Conservation (phyloP, 2,329 filamentous ascomycete species). For the Colletotrichum tamarilloi region DNA sequence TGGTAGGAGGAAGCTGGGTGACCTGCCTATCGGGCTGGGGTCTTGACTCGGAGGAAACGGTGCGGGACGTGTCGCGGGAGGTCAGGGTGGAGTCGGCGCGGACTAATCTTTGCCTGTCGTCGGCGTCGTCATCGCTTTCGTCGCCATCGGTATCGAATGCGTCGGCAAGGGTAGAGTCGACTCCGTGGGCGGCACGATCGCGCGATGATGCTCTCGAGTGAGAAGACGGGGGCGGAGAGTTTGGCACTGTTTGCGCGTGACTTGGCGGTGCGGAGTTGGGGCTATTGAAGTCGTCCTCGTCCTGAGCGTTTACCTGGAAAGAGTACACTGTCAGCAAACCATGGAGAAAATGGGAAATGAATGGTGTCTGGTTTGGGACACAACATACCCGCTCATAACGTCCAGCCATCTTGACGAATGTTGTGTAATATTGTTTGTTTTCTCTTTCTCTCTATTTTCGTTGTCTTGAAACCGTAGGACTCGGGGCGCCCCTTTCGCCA, state of each 20-base stretch:
- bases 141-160: conserved; percentile 89
- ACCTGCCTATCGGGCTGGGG: conserved; percentile 34
- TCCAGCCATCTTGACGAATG: conserved; percentile 58
- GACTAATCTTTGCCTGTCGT: conserved; percentile 89
- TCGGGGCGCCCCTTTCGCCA: conserved; percentile 29
- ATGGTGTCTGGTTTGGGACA: background rate
- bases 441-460: background rate
- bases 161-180: conserved; percentile 87
- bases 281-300: conserved; percentile 61
- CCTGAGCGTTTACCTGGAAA: conserved; percentile 66
- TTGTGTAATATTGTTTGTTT: background rate
- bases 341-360: background rate
- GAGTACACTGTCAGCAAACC: background rate
- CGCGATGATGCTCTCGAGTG: conserved; percentile 80
- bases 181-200: conserved; percentile 52
- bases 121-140: conserved; percentile 78
- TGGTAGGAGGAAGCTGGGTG: conserved; percentile 38
- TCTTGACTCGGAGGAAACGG: conserved; percentile 35
- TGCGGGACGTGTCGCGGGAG: conserved; percentile 36
- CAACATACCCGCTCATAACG: conserved; percentile 68
- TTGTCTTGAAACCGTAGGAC: conserved; percentile 11
- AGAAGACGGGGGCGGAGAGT: conserved; percentile 84
- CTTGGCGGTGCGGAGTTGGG: conserved; percentile 47
- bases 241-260: conserved; percentile 54
- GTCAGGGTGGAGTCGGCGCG: conserved; percentile 65